Evolutionary conservation across 2,329 filamentous ascomycete genomes (phyloP), one percentile per base, ranked within the genome.

Genomic region (Microdochium trichocladiopsis): DNA sequence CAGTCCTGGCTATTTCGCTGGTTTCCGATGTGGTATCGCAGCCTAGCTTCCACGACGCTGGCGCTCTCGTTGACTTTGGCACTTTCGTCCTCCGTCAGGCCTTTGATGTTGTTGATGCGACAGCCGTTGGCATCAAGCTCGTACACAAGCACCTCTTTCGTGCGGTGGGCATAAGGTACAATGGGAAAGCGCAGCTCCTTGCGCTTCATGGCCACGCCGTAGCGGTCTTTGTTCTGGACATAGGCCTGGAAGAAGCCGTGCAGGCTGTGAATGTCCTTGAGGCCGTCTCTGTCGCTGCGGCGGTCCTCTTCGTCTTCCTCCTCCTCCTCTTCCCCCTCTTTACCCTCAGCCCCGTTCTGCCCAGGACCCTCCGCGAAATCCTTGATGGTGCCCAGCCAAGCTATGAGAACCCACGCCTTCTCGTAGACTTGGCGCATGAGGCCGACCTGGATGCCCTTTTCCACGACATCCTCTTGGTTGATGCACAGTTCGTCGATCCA

Each of bases 401-500:
- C 53, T 23, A 53, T 49, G 4, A 53, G 55, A 16, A 55, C 43
- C 33, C 25, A 25, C 10, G 52, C 50, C 14, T 31, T 24, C 50
- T 48, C 36, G 24, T 54, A 51, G 43, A 57, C 56, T 4, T 47
- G 21, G 23, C 28, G 36, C 56, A 57, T 57, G 48, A 51, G 49
- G 2, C 4, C 12, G n/a, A 57, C 37, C 24, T 57, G 56, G 11
- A 36, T 11, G n/a, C 12, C 12, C 18, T 50, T 54, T 31, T 57
- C 56, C 2, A 23, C 16, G 14, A 14, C 43, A 23, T 56, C 50
- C 3, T 28, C 18, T 33, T 57, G 56, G 50, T 57, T 24, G 23
- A 57, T 56, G 50, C 56, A 57, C n/a, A 57, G 25, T 12, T 50
- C 51, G 49, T 57, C 55, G 47, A 57, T 50, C 55, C 55, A 57